Evolutionary conservation across 2,329 filamentous ascomycete genomes (phyloP), one percentile per base, ranked within the genome.

Genomic region (Neofusicoccum laricinum): DNA sequence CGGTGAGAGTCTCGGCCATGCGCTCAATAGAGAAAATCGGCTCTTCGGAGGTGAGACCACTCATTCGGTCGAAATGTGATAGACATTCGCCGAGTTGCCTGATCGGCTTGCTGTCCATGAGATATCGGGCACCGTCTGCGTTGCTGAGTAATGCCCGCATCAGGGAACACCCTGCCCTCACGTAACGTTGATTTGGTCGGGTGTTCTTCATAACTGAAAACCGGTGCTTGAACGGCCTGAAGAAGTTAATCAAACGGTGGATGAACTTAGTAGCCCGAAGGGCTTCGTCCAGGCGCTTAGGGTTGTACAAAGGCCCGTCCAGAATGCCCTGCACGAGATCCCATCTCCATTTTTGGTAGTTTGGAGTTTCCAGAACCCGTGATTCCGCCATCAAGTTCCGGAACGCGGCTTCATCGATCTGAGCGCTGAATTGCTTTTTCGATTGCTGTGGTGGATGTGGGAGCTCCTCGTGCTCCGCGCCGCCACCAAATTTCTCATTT

Each of bases 291-390:
- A 99, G 83, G 11, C 95, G 86, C 76, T 97, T 97, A 0, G 93
- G 90, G 68, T 93, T 96, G 25, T 93, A 90, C 21, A 99, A 79
- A 1, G 96, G 95, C 0, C 95, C 96, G 73, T 98, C 94, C 40
- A 99, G 93, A 61, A 98, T 88, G 70, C 89, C 90, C 65, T 93
- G 85, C 46, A 99, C 93, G 41, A 96, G 82, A 67, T 96, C 92
- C 95, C 96, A 99, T 73, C 96, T 94, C 95, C 95, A 99, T 75
- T 99, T 99, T 43, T 88, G 83, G 72, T 91, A 97, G 70, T 96
- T 97, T 67, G 92, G 92, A 66, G 91, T 95, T 67, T 90, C 91
- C 50, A 98, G 81, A 2, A 99, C 92, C 63, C 92, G 88, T 3
- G 92, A 95, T 66, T 98, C 91, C 17, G 93, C 75, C 72, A 90